These are phyloP conservation scores for Aspergillus arachidicola DNA, from an alignment of 2,329 filamentous ascomycete genomes.

Conservation along the genomic window DNA sequence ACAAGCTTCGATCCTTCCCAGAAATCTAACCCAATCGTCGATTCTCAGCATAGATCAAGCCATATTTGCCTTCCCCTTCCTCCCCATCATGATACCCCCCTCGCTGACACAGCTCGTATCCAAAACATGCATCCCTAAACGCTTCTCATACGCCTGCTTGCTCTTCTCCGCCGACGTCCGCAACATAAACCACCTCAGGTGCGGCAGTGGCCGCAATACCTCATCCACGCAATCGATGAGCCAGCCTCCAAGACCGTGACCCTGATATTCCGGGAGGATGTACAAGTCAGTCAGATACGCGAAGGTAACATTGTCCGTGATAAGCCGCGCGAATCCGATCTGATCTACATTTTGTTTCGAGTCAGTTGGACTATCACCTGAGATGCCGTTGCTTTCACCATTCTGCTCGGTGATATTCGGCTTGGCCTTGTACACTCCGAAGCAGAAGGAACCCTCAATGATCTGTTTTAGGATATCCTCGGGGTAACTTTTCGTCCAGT, in stretches of 20 bases:
- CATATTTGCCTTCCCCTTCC: conserved; percentile 12
- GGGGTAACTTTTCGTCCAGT: conserved; percentile 62
- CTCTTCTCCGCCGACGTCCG: conserved; percentile 24
- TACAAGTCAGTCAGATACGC: conserved; percentile 73
- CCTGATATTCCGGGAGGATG: conserved; percentile 61
- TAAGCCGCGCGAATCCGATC: conserved; percentile 63
- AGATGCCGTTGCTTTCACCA: neutral
- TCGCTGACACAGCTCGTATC: conserved; percentile 18
- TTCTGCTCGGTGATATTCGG: neutral
- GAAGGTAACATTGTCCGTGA: conserved; percentile 71
- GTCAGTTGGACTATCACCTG: neutral
- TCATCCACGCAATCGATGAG: conserved; percentile 64
- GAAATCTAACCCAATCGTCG: neutral
- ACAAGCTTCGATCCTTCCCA: neutral
- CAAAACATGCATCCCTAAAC: conserved; percentile 28
- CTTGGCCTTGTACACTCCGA: conserved; percentile 55
- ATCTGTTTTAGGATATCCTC: conserved; percentile 53
- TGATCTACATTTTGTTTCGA: conserved; percentile 33
- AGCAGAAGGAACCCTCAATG: conserved; percentile 61
- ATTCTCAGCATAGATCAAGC: neutral
- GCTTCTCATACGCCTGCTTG: conserved; percentile 23
- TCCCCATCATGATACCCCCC: conserved; percentile 13
- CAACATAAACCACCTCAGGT: conserved; percentile 62
- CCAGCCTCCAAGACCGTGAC: conserved; percentile 66
- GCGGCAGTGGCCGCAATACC: conserved; percentile 57